A percentile compares a stretch with the other conserved stretches of the same genome.
phyloP scores from a whole-genome alignment of 192 early-diverging fungal species.

The Coemansia sp. region DNA sequence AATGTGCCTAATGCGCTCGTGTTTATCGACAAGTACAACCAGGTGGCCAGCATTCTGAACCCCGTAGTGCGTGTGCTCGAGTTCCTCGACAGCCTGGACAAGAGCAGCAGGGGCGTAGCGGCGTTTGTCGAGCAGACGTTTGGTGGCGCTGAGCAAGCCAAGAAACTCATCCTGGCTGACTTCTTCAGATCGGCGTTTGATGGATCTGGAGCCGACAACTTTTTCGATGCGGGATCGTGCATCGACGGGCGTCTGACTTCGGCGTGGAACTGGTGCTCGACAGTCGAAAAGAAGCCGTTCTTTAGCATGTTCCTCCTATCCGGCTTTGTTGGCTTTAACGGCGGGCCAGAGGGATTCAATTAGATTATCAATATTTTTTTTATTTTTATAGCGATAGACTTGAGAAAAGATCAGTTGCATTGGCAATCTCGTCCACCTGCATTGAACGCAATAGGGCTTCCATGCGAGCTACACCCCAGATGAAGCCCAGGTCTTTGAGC shows the following conservation, averaged over 20 bases:
- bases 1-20: slow-evolving; percentile 98
- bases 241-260: slow-evolving; percentile 95
- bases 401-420: slow-evolving; percentile 38
- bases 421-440: slow-evolving; percentile 53
- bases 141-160: slow-evolving; percentile 62
- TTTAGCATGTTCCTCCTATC: slow-evolving; percentile 85
- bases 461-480: slow-evolving; percentile 42
- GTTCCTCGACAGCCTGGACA: slow-evolving; percentile 63
- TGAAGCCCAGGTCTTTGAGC: slow-evolving; percentile 46
- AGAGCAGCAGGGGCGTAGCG: slow-evolving; percentile 56
- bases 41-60: slow-evolving; percentile 93
- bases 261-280: slow-evolving; percentile 90
- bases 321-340: slow-evolving; percentile 81
- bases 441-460: slow-evolving; percentile 44
- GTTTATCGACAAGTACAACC: slow-evolving; percentile 99
- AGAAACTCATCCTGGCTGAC: slow-evolving; percentile 80
- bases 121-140: slow-evolving; percentile 73
- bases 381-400: slow-evolving; percentile 23
- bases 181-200: slow-evolving; percentile 98
- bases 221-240: slow-evolving; percentile 89
- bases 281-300: slow-evolving; percentile 90
- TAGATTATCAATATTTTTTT: slow-evolving; percentile 8
- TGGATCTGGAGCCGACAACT: slow-evolving; percentile 91
- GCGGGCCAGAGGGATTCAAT: slow-evolving; percentile 47
- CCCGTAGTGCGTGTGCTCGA: slow-evolving; percentile 80